phyloP scores from a whole-genome alignment of 2,329 filamentous ascomycete genomes.

The Fusarium sp. region DNA sequence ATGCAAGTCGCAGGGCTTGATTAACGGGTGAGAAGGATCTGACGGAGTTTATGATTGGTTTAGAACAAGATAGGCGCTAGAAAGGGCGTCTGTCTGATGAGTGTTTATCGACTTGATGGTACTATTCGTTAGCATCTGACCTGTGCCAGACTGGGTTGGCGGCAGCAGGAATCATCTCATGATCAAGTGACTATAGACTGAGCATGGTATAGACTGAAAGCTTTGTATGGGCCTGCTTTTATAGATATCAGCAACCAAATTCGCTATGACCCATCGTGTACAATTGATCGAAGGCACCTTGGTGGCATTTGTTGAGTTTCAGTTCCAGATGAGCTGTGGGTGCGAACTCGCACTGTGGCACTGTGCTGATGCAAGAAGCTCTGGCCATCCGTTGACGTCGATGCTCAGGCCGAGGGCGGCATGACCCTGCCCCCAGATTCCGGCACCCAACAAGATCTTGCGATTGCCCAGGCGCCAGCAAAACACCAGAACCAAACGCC shows the following conservation, averaged over 20 bases:
- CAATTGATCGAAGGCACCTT: background rate
- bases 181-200: constrained; percentile 29
- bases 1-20: constrained; percentile 83
- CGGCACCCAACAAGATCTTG: constrained; percentile 27
- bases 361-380: constrained; percentile 46
- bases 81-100: too few relatives aligned
- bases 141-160: background rate
- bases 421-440: constrained; percentile 33
- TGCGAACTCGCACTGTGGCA: constrained; percentile 41
- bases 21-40: constrained; percentile 43
- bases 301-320: background rate
- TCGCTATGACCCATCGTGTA: background rate
- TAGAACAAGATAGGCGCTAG: background rate
- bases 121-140: background rate
- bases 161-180: constrained; percentile 20
- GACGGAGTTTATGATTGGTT: constrained; percentile 2
- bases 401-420: constrained; percentile 37
- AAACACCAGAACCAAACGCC: constrained; percentile 11
- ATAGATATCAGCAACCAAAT: background rate
- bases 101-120: constrained; percentile 1
- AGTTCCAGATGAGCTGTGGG: constrained; percentile 1
- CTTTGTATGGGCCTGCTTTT: background rate
- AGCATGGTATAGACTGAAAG: constrained; percentile 36
- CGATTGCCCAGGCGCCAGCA: constrained; percentile 15
- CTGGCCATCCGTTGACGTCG: constrained; percentile 53